Evolutionary conservation across 257 asterid species (phyloP).

Genomic region (Knoxia roxburghii): DNA sequence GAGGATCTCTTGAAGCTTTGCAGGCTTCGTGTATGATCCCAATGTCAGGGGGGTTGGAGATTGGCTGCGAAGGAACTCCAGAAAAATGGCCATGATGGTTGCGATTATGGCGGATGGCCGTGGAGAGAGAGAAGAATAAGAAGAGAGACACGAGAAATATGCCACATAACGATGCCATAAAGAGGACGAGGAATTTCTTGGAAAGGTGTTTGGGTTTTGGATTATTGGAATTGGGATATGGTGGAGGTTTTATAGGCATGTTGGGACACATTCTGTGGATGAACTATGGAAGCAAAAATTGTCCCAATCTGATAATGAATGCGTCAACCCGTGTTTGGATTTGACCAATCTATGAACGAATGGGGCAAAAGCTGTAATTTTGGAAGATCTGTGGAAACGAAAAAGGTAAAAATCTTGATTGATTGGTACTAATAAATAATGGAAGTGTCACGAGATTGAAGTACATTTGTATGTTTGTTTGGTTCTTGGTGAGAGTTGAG

Average conservation of each 20-base stretch:
- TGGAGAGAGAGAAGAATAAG: conserved; percentile 24
- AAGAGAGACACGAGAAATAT: conserved; percentile 26
- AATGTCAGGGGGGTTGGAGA: conserved; percentile 10
- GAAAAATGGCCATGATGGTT: conserved; percentile 13
- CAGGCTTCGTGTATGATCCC: conserved; percentile 34
- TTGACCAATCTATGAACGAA: no score
- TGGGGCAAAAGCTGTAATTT: no score
- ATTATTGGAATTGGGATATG: not conserved
- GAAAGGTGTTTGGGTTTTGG: not conserved
- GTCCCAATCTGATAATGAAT: no score
- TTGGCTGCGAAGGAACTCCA: conserved; percentile 6
- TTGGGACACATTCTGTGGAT: conserved; percentile 1
- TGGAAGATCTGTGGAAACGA: no score
- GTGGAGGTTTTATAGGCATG: conserved; percentile 12
- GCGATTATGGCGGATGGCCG: conserved; percentile 24
- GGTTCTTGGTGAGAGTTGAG: no score
- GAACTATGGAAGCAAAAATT: no score
- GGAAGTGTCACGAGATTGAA: no score
- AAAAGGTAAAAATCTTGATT: no score
- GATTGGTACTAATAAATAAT: no score
- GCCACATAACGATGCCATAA: conserved; percentile 29
- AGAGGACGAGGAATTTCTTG: not conserved
- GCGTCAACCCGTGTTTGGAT: no score
- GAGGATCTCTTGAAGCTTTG: conserved; percentile 52
- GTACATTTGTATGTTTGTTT: no score